Percentiles rank a stretch among this genome's conserved stretches.
These are phyloP conservation scores for Hypoxylon lienhwacheense DNA, from an alignment of 495 filamentous ascomycete species.

Conservation along the genomic window DNA sequence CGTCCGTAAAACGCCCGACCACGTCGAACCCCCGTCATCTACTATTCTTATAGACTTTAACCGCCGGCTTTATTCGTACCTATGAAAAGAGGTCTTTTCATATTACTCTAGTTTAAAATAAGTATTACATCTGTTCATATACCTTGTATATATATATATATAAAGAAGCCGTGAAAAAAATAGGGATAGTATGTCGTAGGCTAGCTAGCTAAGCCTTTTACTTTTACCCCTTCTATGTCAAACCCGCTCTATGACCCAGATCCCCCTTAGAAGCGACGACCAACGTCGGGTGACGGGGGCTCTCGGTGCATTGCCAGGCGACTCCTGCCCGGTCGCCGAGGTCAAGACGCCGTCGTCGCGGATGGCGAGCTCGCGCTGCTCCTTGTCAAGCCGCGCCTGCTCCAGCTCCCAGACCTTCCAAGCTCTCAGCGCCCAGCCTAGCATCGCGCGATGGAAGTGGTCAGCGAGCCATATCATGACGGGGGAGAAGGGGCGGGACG, in stretches of 20 bases:
- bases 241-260: slow-evolving; percentile 33
- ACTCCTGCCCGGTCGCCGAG: slow-evolving; percentile 11
- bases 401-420: slow-evolving; percentile 50
- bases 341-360: slow-evolving; percentile 27
- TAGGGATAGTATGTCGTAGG: not conserved
- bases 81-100: no score
- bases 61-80: no score
- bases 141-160: no score
- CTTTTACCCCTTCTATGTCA: no score
- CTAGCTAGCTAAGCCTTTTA: no score
- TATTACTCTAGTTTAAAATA: no score
- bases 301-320: not conserved
- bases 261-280: slow-evolving; percentile 25
- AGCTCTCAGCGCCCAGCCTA: slow-evolving; percentile 48
- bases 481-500: no score
- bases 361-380: slow-evolving; percentile 34
- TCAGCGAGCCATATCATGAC: slow-evolving; percentile 10
- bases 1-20: no score
- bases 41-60: no score
- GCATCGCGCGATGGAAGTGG: not conserved
- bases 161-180: not conserved
- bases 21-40: no score
- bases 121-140: no score
- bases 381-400: slow-evolving; percentile 31
- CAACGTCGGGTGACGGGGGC: not conserved